phyloP scores from a whole-genome alignment of 2,329 filamentous ascomycete genomes.

The Fusarium haematococcum region DNA sequence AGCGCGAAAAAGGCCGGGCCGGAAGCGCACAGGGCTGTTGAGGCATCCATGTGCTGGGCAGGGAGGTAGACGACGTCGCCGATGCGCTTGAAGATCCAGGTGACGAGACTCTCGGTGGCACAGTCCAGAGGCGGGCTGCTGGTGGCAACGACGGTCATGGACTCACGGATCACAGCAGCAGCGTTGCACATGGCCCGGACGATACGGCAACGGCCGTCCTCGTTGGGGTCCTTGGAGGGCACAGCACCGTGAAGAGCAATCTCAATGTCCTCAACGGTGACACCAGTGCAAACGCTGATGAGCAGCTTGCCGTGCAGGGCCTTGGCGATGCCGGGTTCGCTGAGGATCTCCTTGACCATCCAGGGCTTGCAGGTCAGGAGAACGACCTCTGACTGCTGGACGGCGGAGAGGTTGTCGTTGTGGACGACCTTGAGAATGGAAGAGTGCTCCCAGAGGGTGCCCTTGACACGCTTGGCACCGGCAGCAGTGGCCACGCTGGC shows the following conservation, averaged over 20 bases:
- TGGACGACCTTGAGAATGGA: conserved; percentile 74
- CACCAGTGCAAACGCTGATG: conserved; percentile 84
- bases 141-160: conserved; percentile 83
- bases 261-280: conserved; percentile 77
- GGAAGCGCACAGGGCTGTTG: conserved; percentile 79
- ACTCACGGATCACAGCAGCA: conserved; percentile 80
- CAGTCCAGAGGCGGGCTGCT: conserved; percentile 68
- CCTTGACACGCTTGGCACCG: conserved; percentile 75
- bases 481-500: conserved; percentile 81
- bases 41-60: conserved; percentile 75
- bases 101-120: conserved; percentile 68
- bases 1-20: conserved; percentile 82
- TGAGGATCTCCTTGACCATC: conserved; percentile 76
- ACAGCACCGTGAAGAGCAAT: conserved; percentile 69
- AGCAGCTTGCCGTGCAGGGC: conserved; percentile 84
- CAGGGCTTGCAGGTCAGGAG: conserved; percentile 86
- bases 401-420: conserved; percentile 77
- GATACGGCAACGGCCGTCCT: conserved; percentile 68
- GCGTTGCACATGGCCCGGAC: conserved; percentile 90
- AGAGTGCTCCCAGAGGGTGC: conserved; percentile 72
- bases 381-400: conserved; percentile 76
- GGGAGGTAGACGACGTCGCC: conserved; percentile 78
- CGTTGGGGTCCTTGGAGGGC: conserved; percentile 58
- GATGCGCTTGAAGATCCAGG: conserved; percentile 82
- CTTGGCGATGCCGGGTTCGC: conserved; percentile 74